Percentiles rank a stretch among this genome's conserved stretches.
Evolutionary conservation across 176 grass and related monocot species (phyloP).

Genomic region (Zoysia pacifica): DNA sequence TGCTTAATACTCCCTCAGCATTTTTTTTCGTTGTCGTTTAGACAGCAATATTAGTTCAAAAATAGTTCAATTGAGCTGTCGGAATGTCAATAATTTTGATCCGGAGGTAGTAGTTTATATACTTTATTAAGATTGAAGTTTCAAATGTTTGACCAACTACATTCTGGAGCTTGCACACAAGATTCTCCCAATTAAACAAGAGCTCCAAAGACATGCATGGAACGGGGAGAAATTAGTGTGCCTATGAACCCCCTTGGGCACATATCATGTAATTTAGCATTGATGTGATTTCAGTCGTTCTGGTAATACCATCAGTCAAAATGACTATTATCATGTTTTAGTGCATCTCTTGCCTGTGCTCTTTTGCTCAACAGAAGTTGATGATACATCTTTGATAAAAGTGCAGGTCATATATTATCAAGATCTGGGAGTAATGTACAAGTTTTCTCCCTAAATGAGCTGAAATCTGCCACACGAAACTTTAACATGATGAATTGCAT

Average conservation of each 20-base stretch:
- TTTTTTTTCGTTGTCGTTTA: too few species aligned
- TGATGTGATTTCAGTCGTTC: background rate
- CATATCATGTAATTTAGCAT: background rate
- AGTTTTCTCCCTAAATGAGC: constrained; percentile 51
- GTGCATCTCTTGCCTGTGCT: constrained; percentile 11
- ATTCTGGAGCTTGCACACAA: background rate
- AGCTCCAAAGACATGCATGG: too few species aligned
- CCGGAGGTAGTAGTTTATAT: background rate
- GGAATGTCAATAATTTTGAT: too few species aligned
- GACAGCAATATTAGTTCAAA: too few species aligned
- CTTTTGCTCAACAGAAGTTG: constrained; percentile 31
- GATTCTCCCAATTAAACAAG: too few species aligned
- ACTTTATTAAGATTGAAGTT: background rate
- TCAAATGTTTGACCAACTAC: background rate
- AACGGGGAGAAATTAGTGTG: too few species aligned
- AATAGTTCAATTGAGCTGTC: too few species aligned
- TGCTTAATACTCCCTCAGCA: background rate
- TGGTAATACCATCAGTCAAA: constrained; percentile 9
- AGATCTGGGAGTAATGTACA: constrained; percentile 41
- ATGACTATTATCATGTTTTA: constrained; percentile 15
- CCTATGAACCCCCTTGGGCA: too few species aligned
- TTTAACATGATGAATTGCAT: constrained; percentile 58
- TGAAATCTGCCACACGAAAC: constrained; percentile 51
- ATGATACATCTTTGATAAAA: constrained; percentile 31
- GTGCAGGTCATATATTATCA: constrained; percentile 48